Evolutionary conservation across 164 flowering plant species (phyloP).

Genomic region (Kalanchoe fedtschenkoi): DNA sequence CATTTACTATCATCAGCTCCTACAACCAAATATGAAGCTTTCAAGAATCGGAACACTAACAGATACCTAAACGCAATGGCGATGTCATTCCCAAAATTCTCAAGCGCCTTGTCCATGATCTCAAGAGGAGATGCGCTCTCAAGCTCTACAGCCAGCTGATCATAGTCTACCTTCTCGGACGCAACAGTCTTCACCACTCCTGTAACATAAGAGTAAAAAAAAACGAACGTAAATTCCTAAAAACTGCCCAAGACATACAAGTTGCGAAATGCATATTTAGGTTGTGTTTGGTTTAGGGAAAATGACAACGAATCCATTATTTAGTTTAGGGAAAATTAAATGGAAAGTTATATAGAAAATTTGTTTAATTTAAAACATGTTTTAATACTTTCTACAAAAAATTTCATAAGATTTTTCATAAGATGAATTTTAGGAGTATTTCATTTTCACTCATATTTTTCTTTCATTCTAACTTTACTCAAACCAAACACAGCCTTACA

Average conservation of each 20-base stretch:
- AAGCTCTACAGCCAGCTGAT: constrained; percentile 49
- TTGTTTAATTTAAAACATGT: too few relatives aligned
- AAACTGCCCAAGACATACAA: neutral
- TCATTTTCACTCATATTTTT: too few relatives aligned
- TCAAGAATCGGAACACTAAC: neutral
- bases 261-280: too few relatives aligned
- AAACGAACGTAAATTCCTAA: neutral
- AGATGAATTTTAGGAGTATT: too few relatives aligned
- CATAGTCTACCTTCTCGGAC: constrained; percentile 34
- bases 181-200: constrained; percentile 33
- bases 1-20: too few relatives aligned
- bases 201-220: constrained; percentile 14
- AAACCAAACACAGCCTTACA: neutral
- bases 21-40: neutral
- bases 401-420: too few relatives aligned
- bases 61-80: constrained; percentile 91
- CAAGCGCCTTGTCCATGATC: constrained; percentile 66
- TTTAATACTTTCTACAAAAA: too few relatives aligned
- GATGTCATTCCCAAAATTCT: constrained; percentile 67
- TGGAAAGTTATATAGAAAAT: too few relatives aligned
- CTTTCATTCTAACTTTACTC: too few relatives aligned
- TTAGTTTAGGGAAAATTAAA: too few relatives aligned
- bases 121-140: constrained; percentile 79
- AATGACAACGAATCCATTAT: too few relatives aligned
- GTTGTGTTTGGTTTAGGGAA: too few relatives aligned